Evolutionary conservation across 805 yeast species (phyloP).

Genomic region (Tetrapisispora namnaoensis): DNA sequence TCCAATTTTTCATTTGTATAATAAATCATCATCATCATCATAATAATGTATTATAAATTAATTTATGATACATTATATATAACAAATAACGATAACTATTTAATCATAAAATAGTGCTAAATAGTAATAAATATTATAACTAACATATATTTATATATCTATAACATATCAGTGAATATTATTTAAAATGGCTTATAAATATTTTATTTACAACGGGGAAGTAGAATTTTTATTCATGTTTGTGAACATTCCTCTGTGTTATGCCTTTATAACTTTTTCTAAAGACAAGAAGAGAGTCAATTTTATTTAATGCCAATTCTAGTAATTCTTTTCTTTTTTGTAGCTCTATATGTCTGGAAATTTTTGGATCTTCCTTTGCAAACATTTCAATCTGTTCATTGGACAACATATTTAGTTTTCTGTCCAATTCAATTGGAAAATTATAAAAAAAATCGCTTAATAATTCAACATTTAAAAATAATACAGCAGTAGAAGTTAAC

Average conservation of each 20-base stretch:
- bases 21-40: not conserved
- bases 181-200: not conserved
- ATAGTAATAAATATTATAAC: not conserved
- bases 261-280: conserved; percentile 27
- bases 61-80: not conserved
- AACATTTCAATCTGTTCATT: conserved; percentile 75
- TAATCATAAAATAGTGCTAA: no score
- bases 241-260: not conserved
- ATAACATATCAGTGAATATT: not conserved
- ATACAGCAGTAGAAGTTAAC: conserved; percentile 83
- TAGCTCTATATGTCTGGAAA: conserved; percentile 81
- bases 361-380: conserved; percentile 91
- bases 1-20: not conserved
- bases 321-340: conserved; percentile 88
- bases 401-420: conserved; percentile 50
- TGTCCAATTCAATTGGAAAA: conserved; percentile 89
- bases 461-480: conserved; percentile 87
- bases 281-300: conserved; percentile 47
- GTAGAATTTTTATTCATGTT: not conserved
- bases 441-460: conserved; percentile 91
- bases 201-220: not conserved
- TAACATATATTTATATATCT: no score
- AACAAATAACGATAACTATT: not conserved
- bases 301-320: conserved; percentile 73
- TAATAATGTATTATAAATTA: not conserved